Percentiles rank a stretch among this genome's conserved stretches.
Conservation (phyloP, 2,329 filamentous ascomycete species). For the Fusarium chuoi region DNA sequence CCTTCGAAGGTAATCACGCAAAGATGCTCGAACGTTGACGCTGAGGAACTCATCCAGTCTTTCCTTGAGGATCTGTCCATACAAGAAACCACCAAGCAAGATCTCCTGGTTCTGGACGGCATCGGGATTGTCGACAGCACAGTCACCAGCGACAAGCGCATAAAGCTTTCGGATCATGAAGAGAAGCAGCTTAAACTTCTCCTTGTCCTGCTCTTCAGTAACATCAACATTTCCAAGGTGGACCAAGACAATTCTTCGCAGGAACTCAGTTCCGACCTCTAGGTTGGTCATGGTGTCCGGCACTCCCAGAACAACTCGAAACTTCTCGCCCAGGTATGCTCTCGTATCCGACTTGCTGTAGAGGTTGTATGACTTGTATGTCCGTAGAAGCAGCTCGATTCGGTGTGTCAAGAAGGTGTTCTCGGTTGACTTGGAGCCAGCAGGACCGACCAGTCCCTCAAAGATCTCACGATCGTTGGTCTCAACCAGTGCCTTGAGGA, state of each 20-base stretch:
- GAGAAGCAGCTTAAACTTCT: conserved; percentile 93
- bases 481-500: conserved; percentile 92
- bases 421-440: conserved; percentile 78
- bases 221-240: conserved; percentile 90
- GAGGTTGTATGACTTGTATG: conserved; percentile 90
- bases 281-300: conserved; percentile 86
- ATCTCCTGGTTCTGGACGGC: conserved; percentile 97
- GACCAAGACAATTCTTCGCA: conserved; percentile 89
- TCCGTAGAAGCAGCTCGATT: conserved; percentile 89
- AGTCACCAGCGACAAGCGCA: conserved; percentile 90
- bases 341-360: conserved; percentile 85
- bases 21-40: conserved; percentile 59
- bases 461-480: conserved; percentile 98
- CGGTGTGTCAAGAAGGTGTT: conserved; percentile 96
- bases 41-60: conserved; percentile 87
- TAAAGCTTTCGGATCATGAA: conserved; percentile 99
- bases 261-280: conserved; percentile 89
- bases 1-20: conserved; percentile 68
- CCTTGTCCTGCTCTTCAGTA: conserved; percentile 82
- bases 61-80: conserved; percentile 96
- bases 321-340: conserved; percentile 89
- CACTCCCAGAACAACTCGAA: conserved; percentile 86
- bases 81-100: conserved; percentile 90
- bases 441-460: conserved; percentile 85
- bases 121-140: conserved; percentile 94